A percentile compares a stretch with the other conserved stretches of the same genome.
phyloP scores from a whole-genome alignment of 1,139 yeast genomes.

The Trichomonascaceae sp. region DNA sequence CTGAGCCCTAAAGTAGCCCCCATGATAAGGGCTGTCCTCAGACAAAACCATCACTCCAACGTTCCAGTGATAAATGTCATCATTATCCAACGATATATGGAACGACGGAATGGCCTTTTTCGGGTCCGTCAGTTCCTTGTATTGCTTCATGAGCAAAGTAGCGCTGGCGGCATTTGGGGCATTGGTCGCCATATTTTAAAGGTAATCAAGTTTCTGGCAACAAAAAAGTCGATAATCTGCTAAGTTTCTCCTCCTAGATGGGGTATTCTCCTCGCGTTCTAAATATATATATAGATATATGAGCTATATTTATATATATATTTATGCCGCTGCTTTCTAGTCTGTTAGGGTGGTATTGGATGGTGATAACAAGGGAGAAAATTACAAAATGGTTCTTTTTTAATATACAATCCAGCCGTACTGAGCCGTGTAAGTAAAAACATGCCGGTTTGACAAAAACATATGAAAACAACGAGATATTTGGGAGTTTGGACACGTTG shows the following conservation, averaged over 20 bases:
- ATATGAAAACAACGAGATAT: too few species aligned
- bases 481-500: neutral
- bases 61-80: slow-evolving; percentile 88
- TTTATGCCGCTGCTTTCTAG: neutral
- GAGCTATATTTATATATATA: neutral
- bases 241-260: neutral
- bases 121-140: slow-evolving; percentile 87
- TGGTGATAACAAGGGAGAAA: neutral
- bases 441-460: neutral
- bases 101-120: slow-evolving; percentile 87
- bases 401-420: neutral
- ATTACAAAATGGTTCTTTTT: neutral
- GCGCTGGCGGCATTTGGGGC: slow-evolving; percentile 37
- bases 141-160: slow-evolving; percentile 86
- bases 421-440: neutral
- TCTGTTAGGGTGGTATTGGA: neutral
- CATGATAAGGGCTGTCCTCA: slow-evolving; percentile 85
- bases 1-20: slow-evolving; percentile 93
- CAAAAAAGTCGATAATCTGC: neutral
- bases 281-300: neutral
- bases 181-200: slow-evolving; percentile 1
- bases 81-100: slow-evolving; percentile 80
- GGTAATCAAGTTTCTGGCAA: neutral
- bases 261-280: neutral
- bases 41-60: slow-evolving; percentile 89